Base-by-base conservation (phyloP, 352 stramenopile genomes). In the Blastocystis sp. region DNA sequence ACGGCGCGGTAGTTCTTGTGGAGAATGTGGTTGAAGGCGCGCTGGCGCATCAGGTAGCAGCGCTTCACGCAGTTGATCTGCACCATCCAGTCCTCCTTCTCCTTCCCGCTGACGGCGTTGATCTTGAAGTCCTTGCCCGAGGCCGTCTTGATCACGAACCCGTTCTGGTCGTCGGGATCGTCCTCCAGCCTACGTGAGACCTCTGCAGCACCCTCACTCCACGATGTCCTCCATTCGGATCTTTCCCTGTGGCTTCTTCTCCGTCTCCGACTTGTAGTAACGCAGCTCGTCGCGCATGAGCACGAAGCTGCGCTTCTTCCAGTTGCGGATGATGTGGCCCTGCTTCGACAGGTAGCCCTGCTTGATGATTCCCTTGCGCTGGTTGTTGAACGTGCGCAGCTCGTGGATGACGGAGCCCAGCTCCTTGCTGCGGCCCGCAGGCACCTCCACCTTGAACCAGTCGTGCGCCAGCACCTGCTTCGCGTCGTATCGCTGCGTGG, bases 381-480 rank as follows among this genome's bases (percentile, higher is more conserved):
- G 71, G 9, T 49, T 76, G 44, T 86, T 75, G 73, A 87, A 87
- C 36, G 40, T 75, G 49, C 57, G 53, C 51, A 87, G 40, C 57
- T 86, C 46, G 40, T 72, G 67, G 24, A 85, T 85, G 4, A 75
- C 63, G 18, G 63, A 85, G 48, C 57, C 63, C 40, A 76, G 42
- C 51, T 76, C 57, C 27, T 46, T 69, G 7, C 29, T 34, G 38
- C 59, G 36, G 36, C 63, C 40, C 14, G 63, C 11, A 4, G 29
- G 40, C 44, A 54, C 44, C 4, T 65, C 54, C 14, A 91, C 89
- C 87, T 90, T 92, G 84, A 95, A 92, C 92, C 92, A 94, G 32
- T 90, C 88, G 86, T 94, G 92, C 27, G 92, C 87, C 4, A 94
- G 90, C 77, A 93, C 91, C 6, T 94, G 85, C 34, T 88, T 71